phyloP scores from a whole-genome alignment of 306 rosid species.

The Cucurbita argyrosperma region DNA sequence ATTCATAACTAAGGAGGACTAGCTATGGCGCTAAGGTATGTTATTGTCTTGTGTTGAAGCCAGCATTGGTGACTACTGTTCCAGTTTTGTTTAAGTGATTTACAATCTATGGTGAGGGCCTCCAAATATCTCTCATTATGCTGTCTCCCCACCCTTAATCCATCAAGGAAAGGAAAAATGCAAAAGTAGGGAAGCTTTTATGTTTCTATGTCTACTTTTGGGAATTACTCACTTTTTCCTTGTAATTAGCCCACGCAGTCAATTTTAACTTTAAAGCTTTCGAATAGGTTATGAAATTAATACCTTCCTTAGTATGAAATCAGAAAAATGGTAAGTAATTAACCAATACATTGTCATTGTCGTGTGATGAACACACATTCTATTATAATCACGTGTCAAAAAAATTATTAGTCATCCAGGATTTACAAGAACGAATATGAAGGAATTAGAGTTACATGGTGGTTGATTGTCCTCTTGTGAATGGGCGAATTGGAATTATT shows the following conservation, averaged over 20 bases:
- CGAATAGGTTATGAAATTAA: not conserved
- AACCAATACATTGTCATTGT: not conserved
- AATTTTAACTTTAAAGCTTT: not conserved
- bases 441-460: not conserved
- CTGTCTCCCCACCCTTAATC: not conserved
- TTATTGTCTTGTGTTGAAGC: slow-evolving; percentile 5
- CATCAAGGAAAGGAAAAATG: slow-evolving; percentile 4
- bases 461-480: not conserved
- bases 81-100: slow-evolving; percentile 5
- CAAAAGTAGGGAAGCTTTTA: not conserved
- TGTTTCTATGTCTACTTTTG: not conserved
- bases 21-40: slow-evolving; percentile 4
- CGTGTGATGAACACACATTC: no score
- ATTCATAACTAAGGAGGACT: slow-evolving; percentile 1
- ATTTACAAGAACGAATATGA: not conserved
- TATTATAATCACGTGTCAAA: no score
- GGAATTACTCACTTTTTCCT: not conserved
- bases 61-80: not conserved
- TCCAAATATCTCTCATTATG: slow-evolving; percentile 1
- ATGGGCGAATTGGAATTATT: not conserved
- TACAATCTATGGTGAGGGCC: slow-evolving; percentile 2
- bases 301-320: not conserved
- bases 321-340: not conserved
- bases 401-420: not conserved
- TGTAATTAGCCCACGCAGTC: not conserved